A percentile compares a stretch with the other conserved stretches of the same genome.
phyloP scores from a whole-genome alignment of 164 flowering plant species.

The Stephania yunnanensis region DNA sequence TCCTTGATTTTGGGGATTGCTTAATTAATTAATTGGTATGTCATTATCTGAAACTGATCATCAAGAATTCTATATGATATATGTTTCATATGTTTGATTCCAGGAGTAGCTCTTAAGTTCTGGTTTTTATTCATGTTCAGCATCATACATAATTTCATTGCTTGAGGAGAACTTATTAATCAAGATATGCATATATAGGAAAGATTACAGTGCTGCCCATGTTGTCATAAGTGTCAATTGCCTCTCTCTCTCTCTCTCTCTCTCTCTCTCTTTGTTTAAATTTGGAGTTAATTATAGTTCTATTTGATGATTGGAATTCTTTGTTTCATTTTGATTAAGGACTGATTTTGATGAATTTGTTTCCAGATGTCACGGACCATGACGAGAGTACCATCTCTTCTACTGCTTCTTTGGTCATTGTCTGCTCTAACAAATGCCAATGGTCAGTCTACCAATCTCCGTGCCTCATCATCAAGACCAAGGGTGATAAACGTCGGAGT shows the following conservation, averaged over 20 bases:
- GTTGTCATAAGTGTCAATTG: background rate
- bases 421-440: conserved; percentile 19
- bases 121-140: background rate
- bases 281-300: background rate
- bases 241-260: background rate
- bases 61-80: background rate
- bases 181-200: background rate
- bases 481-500: conserved; percentile 56
- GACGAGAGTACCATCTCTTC: conserved; percentile 15
- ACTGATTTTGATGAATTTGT: background rate
- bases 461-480: conserved; percentile 29
- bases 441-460: conserved; percentile 24
- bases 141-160: background rate
- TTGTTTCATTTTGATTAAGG: background rate
- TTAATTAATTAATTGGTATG: background rate
- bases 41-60: background rate
- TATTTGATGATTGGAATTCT: background rate
- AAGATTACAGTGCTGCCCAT: background rate
- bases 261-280: too few species aligned
- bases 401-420: conserved; percentile 20
- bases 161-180: too few species aligned
- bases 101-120: background rate
- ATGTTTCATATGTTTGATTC: background rate
- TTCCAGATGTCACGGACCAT: conserved; percentile 14
- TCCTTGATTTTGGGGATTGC: background rate